Base-by-base conservation (phyloP, 2,329 filamentous ascomycete species). In the Cytospora leucostoma region DNA sequence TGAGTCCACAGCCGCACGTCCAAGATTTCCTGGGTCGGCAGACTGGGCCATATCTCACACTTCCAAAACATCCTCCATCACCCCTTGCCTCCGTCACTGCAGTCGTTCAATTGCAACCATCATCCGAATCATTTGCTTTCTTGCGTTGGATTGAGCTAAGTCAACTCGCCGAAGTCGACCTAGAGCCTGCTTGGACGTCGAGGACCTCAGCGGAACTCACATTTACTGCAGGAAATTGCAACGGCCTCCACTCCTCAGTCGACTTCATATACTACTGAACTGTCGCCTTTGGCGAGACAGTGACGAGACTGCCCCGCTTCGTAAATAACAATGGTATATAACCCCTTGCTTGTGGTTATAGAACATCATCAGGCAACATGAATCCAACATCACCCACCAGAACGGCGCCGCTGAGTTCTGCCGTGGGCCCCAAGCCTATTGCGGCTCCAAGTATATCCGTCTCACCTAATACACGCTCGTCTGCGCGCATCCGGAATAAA, bases 121-220 rank as follows among this genome's bases (percentile, higher is more conserved):
- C 44, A 47, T 47, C 44, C 10, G 44, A 11, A 0, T 21, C n/a
- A n/a, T 15, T 4, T 47, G 40, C 4, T 19, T 47, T 21, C 44
- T 6, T 47, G 6, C 44, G 21, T 21, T 47, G n/a, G n/a, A 7
- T 21, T 47, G 44, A 21, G 5, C 33, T 77, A 47, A 47, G n/a
- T 21, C n/a, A 11, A 19, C 44, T 47, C 44, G 44, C 44, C 44
- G 21, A 12, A 47, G 6, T 19, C 44, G 19, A 11, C 44, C 8
- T 10, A 47, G n/a, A 21, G n/a, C n/a, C 19, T 17, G 44, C 21
- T 47, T 11, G n/a, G 44, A 12, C 44, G 44, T 47, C n/a, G 44
- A 47, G 44, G 11, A 21, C 12, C 44, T 19, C 44, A 47, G 44
- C 44, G 44, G 44, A 19, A 47, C 21, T 7, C 21, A n/a, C 44